Evolutionary conservation across 2,329 filamentous ascomycete species (phyloP).

Genomic region (Paecilomyces sp.): DNA sequence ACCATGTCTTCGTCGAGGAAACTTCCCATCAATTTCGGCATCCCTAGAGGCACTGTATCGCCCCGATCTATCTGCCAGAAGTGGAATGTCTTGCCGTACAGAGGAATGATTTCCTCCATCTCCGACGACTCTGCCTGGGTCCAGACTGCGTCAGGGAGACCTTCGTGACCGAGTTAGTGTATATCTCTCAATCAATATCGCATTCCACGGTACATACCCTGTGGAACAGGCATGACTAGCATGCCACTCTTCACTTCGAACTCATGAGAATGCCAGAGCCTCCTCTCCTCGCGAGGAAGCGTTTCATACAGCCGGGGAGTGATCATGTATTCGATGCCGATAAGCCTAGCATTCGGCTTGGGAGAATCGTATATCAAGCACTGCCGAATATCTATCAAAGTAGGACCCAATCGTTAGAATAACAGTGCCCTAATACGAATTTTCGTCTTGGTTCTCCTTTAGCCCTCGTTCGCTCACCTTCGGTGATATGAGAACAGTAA

Average conservation of each 20-base stretch:
- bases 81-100: slow-evolving; percentile 82
- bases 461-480: slow-evolving; percentile 30
- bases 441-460: too few species aligned
- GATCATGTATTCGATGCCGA: slow-evolving; percentile 87
- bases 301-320: slow-evolving; percentile 16
- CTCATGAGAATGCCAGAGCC: slow-evolving; percentile 37
- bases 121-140: slow-evolving; percentile 69
- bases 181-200: not conserved
- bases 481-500: slow-evolving; percentile 72
- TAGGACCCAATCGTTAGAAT: not conserved
- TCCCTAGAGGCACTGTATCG: slow-evolving; percentile 54
- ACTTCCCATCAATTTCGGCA: slow-evolving; percentile 59
- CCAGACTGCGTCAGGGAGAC: slow-evolving; percentile 55
- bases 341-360: slow-evolving; percentile 60
- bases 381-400: slow-evolving; percentile 61
- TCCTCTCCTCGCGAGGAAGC: slow-evolving; percentile 2
- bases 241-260: slow-evolving; percentile 73
- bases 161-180: slow-evolving; percentile 20
- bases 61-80: slow-evolving; percentile 79
- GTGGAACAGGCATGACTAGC: slow-evolving; percentile 67
- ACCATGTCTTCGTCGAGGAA: slow-evolving; percentile 30
- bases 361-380: slow-evolving; percentile 77
- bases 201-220: not conserved
- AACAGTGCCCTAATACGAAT: too few species aligned
- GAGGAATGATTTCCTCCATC: slow-evolving; percentile 66